These are phyloP conservation scores for Pseudogymnoascus sp. DNA, from an alignment of 2,329 filamentous ascomycete genomes.

Conservation along the genomic window DNA sequence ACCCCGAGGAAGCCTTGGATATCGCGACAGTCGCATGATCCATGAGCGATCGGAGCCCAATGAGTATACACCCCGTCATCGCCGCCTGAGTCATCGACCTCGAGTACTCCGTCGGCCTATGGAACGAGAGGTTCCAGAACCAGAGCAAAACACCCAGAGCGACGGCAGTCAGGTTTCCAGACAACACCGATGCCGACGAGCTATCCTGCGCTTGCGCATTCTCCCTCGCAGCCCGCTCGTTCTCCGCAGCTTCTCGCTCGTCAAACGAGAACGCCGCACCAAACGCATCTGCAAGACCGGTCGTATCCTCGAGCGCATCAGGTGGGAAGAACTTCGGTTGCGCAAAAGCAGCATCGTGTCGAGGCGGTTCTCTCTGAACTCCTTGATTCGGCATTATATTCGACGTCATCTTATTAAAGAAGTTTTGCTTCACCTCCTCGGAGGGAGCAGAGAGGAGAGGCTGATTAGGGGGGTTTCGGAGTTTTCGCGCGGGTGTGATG, in stretches of 20 bases:
- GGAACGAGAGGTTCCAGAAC: constrained; percentile 15
- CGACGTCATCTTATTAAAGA: constrained; percentile 35
- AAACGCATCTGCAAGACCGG: neutral
- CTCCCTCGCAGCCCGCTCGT: neutral
- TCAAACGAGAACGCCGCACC: neutral
- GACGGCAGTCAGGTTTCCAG: constrained; percentile 12
- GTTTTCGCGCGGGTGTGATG: constrained; percentile 52
- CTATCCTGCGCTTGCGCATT: neutral
- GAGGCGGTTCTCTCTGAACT: neutral
- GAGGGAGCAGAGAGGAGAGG: constrained; percentile 43
- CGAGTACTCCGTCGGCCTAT: constrained; percentile 12
- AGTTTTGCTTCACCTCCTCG: constrained; percentile 39
- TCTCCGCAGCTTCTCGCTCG: neutral
- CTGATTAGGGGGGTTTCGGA: constrained; percentile 53
- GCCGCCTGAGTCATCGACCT: constrained; percentile 11
- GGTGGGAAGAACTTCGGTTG: constrained; percentile 53
- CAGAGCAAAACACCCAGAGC: constrained; percentile 13
- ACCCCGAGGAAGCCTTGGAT: neutral
- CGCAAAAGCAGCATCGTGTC: constrained; percentile 25
- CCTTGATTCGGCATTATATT: neutral
- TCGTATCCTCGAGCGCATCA: neutral
- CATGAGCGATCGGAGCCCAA: constrained; percentile 14
- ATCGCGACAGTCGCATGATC: constrained; percentile 12
- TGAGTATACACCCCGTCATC: constrained; percentile 12
- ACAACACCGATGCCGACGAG: neutral